Base-by-base conservation (phyloP, 805 yeast species). In the Torulaspora indica region DNA sequence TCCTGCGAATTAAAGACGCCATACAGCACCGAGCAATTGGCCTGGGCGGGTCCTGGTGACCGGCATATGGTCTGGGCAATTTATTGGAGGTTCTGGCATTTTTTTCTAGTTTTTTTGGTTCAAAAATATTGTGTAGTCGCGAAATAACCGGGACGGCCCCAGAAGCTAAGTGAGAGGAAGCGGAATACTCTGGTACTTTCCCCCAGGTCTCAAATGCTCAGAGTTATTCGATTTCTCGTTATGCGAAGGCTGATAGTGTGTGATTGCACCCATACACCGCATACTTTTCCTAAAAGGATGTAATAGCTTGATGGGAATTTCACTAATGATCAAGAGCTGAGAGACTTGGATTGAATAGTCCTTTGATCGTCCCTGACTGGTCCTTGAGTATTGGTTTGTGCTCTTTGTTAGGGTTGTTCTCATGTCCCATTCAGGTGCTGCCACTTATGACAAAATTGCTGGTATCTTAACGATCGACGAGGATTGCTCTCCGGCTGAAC, bases 401-500 rank as follows among this genome's bases (percentile, higher is more conserved):
- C 8, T 23, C 13, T 6, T 22, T 10, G 35, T 12, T 8, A 13
- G 15, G 6, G n/a, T 13, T 24, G 33, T 4, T 18, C 10, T 6
- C 13, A 67, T 67, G 71, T 68, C 74, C 8, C 66, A 69, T 34
- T 63, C 74, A 5, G 81, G 82, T 41, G 78, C 81, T 38, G 81
- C 82, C 5, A 63, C 71, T 8, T 70, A 71, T 61, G 74, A 73
- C 63, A 78, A 78, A 55, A 72, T 71, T 41, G 69, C 77, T 13
- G 86, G 86, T 2, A 73, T 78, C 52, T 57, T 81, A 24, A 70
- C 76, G 9, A 69, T 81, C 17, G 67, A 69, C 25, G 85, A 81
- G 56, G 83, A 78, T 46, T 68, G 69, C 2, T 59, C 71, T 1
- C 85, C 85, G 0, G 77, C 84, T 0, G 68, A 69, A 34, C 61